Conservation (phyloP, 2,329 filamentous ascomycete genomes). For the Stenocarpella maydis region DNA sequence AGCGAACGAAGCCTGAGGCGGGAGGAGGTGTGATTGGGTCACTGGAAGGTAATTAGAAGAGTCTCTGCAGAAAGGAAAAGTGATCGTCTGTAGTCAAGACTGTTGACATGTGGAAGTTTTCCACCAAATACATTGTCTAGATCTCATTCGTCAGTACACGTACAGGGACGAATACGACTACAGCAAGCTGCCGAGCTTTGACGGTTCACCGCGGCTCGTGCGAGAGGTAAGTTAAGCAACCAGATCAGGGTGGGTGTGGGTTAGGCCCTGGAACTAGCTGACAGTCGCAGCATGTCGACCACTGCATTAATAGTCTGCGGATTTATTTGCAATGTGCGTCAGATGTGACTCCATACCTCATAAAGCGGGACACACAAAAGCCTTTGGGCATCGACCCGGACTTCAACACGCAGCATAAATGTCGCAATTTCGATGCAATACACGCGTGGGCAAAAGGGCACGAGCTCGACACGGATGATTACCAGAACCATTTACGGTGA, state of each 20-base stretch:
- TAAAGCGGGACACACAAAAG: neutral
- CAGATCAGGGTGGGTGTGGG: neutral
- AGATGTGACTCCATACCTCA: neutral
- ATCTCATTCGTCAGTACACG: neutral
- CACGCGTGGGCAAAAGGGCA: neutral
- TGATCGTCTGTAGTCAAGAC: neutral
- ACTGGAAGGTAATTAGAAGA: neutral
- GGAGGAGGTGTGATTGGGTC: neutral
- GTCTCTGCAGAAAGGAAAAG: neutral
- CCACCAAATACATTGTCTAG: conserved; percentile 1
- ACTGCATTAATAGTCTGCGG: neutral
- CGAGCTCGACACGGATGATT: neutral
- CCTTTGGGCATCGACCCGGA: neutral
- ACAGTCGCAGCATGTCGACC: neutral
- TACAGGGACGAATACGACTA: neutral
- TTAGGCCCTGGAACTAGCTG: neutral
- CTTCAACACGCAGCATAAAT: neutral
- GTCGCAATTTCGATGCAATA: neutral
- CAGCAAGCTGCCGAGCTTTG: neutral
- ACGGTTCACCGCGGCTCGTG: neutral
- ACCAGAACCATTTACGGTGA: neutral
- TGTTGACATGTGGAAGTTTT: neutral
- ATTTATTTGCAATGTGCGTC: neutral
- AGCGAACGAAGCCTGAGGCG: neutral
- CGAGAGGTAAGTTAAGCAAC: neutral